Evolutionary conservation across 1,284 basidiomycete genomes (phyloP), one percentile per base, ranked within the genome.

Genomic region (Meira nashicola): DNA sequence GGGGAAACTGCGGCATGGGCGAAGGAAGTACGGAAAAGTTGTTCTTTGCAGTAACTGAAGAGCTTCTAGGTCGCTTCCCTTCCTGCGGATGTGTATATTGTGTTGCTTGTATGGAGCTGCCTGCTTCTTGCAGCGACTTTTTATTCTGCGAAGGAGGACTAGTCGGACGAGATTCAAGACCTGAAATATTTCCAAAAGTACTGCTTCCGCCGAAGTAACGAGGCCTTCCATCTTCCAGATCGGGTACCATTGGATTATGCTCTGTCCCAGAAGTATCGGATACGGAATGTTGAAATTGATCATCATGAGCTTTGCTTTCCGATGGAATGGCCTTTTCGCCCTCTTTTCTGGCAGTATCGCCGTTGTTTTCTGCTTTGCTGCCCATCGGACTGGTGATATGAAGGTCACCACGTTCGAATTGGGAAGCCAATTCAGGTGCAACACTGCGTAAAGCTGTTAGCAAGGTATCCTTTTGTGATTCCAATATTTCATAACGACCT

Each of bases 401-500:
- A 59, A 74, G 70, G 52, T 72, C 61, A 25, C 72, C 72, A 7
- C 58, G 53, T 17, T 72, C 66, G 21, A 63, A 74, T 25, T 71
- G 66, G 28, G 54, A 59, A 11, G 72, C 72, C 2, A 72, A 50
- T 14, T 71, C 67, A 1, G 72, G 72, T 7, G 68, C 68, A 10
- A 71, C 70, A n/a, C 59, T 62, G 2, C 68, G 63, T 3, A 74
- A 63, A 17, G 68, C 64, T 25, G 63, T 62, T 46, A 73, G 64
- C 1, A 74, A 59, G 10, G 70, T 71, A n/a, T 72, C 68, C 19
- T 67, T 65, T 38, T 68, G 70, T 57, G 67, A 61, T 59, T 74
- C 72, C n/a, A 74, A 60, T 40, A 74, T 74, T 58, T 74, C 72
- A 62, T 72, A 74, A 40, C 71, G 70, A 59, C 72, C 70, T 23